A percentile compares a stretch with the other conserved stretches of the same genome.
Evolutionary conservation across 805 yeast species (phyloP).

Genomic region (Torulaspora quercuum): DNA sequence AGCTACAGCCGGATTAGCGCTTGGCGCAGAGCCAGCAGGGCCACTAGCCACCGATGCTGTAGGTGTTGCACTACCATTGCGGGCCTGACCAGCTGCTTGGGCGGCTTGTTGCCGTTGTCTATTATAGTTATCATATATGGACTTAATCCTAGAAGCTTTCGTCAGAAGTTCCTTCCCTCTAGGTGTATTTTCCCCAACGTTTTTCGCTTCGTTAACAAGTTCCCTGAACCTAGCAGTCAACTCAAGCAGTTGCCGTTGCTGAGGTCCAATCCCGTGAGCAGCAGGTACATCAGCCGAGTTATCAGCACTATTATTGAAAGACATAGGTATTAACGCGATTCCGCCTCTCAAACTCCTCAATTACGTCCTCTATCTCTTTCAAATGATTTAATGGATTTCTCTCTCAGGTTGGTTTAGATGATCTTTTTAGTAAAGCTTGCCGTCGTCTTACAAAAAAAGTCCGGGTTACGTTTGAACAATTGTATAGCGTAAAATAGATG

Average conservation of each 20-base stretch:
- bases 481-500: no score
- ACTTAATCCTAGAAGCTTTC: conserved; percentile 62
- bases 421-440: background rate
- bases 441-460: no score
- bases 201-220: conserved; percentile 60
- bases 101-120: conserved; percentile 36
- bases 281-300: conserved; percentile 6
- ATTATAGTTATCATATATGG: conserved; percentile 53
- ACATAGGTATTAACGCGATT: conserved; percentile 7
- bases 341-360: conserved; percentile 1
- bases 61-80: conserved; percentile 16
- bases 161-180: conserved; percentile 60
- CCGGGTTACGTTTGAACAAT: no score
- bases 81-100: conserved; percentile 23
- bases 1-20: conserved; percentile 14
- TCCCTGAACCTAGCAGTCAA: conserved; percentile 56
- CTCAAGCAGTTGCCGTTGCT: conserved; percentile 43
- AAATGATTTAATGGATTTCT: background rate
- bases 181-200: conserved; percentile 55
- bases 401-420: background rate
- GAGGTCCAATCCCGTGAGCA: conserved; percentile 14
- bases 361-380: background rate
- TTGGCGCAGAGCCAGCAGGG: conserved; percentile 9
- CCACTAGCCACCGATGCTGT: conserved; percentile 7
- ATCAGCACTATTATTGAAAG: conserved; percentile 10